These are phyloP conservation scores for Cryptococcus sp. DNA, from an alignment of 1,284 basidiomycete genomes.

Conservation along the genomic window DNA sequence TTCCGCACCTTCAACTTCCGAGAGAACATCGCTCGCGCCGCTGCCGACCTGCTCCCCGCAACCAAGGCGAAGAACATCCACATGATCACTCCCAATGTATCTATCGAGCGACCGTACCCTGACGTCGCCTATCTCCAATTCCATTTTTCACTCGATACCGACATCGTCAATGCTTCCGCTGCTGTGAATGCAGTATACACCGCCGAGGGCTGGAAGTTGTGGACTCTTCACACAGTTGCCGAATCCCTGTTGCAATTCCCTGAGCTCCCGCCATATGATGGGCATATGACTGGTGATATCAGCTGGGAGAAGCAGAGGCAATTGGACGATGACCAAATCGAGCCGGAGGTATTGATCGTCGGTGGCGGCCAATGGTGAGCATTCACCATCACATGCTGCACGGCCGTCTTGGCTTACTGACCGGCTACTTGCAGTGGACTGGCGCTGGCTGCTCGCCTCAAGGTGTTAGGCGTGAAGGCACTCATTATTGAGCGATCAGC, in stretches of 20 bases:
- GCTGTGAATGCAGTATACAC: slow-evolving; percentile 60
- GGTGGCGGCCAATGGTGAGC: slow-evolving; percentile 51
- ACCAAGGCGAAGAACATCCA: slow-evolving; percentile 47
- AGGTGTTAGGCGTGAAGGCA: slow-evolving; percentile 48
- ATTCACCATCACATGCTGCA: not conserved
- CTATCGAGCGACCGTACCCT: slow-evolving; percentile 56
- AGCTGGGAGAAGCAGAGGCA: slow-evolving; percentile 24
- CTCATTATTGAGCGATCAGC: slow-evolving; percentile 52
- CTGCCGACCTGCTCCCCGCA: slow-evolving; percentile 24
- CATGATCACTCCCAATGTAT: slow-evolving; percentile 50
- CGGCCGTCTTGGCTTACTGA: too few species aligned
- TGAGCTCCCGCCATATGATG: slow-evolving; percentile 38
- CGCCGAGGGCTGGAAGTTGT: slow-evolving; percentile 59
- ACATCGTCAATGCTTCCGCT: slow-evolving; percentile 56
- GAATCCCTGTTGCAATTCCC: slow-evolving; percentile 59
- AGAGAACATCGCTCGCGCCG: slow-evolving; percentile 47
- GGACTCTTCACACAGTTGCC: slow-evolving; percentile 61
- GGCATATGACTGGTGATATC: slow-evolving; percentile 27
- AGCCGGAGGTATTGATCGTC: slow-evolving; percentile 58
- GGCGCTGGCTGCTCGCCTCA: slow-evolving; percentile 50
- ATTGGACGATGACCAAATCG: slow-evolving; percentile 43
- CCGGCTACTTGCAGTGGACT: slow-evolving; percentile 38
- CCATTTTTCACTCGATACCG: slow-evolving; percentile 61
- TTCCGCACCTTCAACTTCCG: slow-evolving; percentile 63
- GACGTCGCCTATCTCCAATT: slow-evolving; percentile 63